Percentiles rank a stretch among this genome's conserved stretches.
These are phyloP conservation scores for Chytridium lagenaria DNA, from an alignment of 371 early-diverging fungal species.

Conservation along the genomic window DNA sequence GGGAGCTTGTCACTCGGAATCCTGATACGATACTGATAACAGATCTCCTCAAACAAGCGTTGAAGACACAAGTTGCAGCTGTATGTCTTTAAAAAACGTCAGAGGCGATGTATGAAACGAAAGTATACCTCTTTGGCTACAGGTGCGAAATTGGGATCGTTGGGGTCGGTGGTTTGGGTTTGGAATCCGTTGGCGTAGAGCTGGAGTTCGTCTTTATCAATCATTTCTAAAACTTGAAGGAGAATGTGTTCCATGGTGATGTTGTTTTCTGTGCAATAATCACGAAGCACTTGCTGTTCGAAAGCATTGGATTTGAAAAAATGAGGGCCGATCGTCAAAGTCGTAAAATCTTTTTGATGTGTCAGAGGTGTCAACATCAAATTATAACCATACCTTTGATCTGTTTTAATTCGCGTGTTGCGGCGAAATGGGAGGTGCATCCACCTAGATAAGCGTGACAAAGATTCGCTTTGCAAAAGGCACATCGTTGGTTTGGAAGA, in stretches of 20 bases:
- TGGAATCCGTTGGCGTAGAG: not conserved
- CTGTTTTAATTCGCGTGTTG: not conserved
- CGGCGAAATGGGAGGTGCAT: constrained; percentile 15
- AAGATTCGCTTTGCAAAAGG: constrained; percentile 19
- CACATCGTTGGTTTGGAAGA: constrained; percentile 19
- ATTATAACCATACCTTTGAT: constrained; percentile 13
- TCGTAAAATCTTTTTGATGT: not conserved
- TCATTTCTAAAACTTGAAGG: not conserved
- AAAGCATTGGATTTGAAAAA: constrained; percentile 22
- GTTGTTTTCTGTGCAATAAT: constrained; percentile 11
- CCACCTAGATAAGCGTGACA: constrained; percentile 30
- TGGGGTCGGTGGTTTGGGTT: not conserved
- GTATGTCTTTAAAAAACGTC: constrained; percentile 11
- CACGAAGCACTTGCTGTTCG: constrained; percentile 1
- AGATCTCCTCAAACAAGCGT: constrained; percentile 23
- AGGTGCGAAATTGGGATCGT: not conserved
- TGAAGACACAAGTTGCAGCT: constrained; percentile 31
- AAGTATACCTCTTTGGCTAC: not conserved
- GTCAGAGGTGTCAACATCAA: not conserved
- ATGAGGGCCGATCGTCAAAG: constrained; percentile 11
- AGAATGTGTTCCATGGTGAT: constrained; percentile 3
- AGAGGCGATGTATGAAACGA: not conserved
- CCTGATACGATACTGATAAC: constrained; percentile 28
- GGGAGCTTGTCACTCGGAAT: constrained; percentile 17
- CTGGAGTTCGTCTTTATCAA: constrained; percentile 1